Conservation (phyloP, 768 basidiomycete genomes). For the Mycena crocata region DNA sequence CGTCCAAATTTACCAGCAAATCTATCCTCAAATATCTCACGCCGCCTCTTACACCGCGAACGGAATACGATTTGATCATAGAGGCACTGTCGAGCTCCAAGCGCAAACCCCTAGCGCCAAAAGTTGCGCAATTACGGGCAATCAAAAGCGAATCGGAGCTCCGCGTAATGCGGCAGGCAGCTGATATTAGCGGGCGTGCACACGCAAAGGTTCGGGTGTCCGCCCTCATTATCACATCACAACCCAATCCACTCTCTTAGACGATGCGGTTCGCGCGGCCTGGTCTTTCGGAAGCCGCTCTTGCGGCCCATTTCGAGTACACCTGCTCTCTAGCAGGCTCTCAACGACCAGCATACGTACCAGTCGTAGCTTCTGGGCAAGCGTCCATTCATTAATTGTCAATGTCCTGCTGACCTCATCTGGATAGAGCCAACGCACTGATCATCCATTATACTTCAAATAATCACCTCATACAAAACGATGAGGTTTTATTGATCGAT, state of each 20-base stretch:
- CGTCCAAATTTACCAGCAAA: constrained; percentile 58
- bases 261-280: constrained; percentile 83
- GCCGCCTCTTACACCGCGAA: constrained; percentile 40
- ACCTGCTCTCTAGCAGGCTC: constrained; percentile 82
- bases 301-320: constrained; percentile 92
- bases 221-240: background rate
- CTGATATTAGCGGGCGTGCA: constrained; percentile 86
- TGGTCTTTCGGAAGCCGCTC: constrained; percentile 66
- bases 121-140: constrained; percentile 76
- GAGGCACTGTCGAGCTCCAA: constrained; percentile 62
- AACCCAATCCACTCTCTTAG: constrained; percentile 49
- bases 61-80: constrained; percentile 68
- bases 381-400: constrained; percentile 28
- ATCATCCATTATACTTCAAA: constrained; percentile 97
- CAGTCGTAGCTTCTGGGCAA: constrained; percentile 95
- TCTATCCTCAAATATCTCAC: constrained; percentile 68
- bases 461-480: constrained; percentile 76
- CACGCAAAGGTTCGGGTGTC: constrained; percentile 77
- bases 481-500: constrained; percentile 87
- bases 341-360: constrained; percentile 94
- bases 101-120: constrained; percentile 67
- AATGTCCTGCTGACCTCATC: background rate
- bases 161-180: constrained; percentile 83
- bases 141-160: constrained; percentile 88
- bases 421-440: constrained; percentile 80